Conservation (phyloP, 1,139 yeast genomes). For the Debaryomyces sp. region DNA sequence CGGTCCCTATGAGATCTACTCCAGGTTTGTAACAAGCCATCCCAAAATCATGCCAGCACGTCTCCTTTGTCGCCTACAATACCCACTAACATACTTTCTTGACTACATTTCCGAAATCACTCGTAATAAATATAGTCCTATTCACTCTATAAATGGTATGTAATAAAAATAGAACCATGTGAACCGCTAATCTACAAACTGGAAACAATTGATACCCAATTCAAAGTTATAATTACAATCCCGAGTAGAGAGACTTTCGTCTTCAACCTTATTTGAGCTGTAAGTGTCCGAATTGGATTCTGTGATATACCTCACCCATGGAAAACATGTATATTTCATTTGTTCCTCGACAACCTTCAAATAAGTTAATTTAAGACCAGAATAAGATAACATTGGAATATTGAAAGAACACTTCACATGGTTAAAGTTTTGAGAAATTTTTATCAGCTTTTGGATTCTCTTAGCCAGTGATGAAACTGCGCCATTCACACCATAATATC, state of each 20-base stretch:
- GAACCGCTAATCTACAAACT: conserved; percentile 6
- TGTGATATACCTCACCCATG: conserved; percentile 50
- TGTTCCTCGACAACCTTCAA: conserved; percentile 45
- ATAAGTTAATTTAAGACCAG: conserved; percentile 44
- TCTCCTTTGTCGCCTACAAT: not conserved
- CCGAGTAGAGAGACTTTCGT: conserved; percentile 9
- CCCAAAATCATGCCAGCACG: not conserved
- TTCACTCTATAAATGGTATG: not conserved
- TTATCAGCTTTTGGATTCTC: conserved; percentile 17
- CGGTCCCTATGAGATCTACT: not conserved
- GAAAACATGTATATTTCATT: conserved; percentile 48
- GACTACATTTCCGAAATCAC: not conserved
- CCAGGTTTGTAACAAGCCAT: not conserved
- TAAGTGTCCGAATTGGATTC: conserved; percentile 20
- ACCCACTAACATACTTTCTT: not conserved
- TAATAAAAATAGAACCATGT: not conserved
- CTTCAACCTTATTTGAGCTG: not conserved
- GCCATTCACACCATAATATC: conserved; percentile 47
- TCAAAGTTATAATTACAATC: conserved; percentile 33
- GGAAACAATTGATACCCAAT: conserved; percentile 28
- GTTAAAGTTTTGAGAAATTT: conserved; percentile 19
- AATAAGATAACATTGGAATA: conserved; percentile 47
- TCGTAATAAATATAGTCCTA: not conserved
- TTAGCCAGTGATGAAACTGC: conserved; percentile 30
- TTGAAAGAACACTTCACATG: conserved; percentile 36